Evolutionary conservation across 2,329 filamentous ascomycete species (phyloP).

Genomic region (Apiospora malaysiana): DNA sequence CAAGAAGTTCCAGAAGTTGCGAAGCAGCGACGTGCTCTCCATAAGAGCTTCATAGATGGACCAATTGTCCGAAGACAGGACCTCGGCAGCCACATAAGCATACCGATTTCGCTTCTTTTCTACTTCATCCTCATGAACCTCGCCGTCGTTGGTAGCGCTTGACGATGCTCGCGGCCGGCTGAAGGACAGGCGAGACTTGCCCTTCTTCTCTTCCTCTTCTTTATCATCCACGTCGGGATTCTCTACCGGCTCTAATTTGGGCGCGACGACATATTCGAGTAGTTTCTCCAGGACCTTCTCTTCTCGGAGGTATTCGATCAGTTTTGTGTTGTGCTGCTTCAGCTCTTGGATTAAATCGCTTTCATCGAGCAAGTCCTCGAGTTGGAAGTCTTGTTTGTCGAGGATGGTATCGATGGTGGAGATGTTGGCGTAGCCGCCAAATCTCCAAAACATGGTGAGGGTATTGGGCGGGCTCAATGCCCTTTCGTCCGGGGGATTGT

Average conservation of each 20-base stretch:
- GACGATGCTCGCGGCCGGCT: conserved; percentile 61
- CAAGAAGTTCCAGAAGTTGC: conserved; percentile 90
- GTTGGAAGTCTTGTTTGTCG: conserved; percentile 92
- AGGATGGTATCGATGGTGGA: conserved; percentile 96
- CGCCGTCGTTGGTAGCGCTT: conserved; percentile 51
- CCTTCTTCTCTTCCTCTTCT: conserved; percentile 49
- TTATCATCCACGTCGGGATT: conserved; percentile 55
- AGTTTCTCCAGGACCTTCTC: conserved; percentile 83
- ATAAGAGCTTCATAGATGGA: conserved; percentile 93
- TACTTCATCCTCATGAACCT: conserved; percentile 70
- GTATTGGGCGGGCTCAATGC: conserved; percentile 19
- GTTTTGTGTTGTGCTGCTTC: conserved; percentile 96
- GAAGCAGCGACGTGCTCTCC: conserved; percentile 78
- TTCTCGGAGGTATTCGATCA: conserved; percentile 93
- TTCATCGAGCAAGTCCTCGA: conserved; percentile 96
- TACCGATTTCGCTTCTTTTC: conserved; percentile 94
- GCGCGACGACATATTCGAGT: conserved; percentile 89
- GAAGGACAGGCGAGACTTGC: conserved; percentile 49
- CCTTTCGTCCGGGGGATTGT: conserved; percentile 1
- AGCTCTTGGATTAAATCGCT: conserved; percentile 96
- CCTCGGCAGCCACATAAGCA: conserved; percentile 90
- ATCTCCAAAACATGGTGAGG: conserved; percentile 97
- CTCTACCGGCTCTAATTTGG: conserved; percentile 66
- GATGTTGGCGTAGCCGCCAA: conserved; percentile 97
- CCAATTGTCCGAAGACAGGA: conserved; percentile 95